Evolutionary conservation across 2,329 filamentous ascomycete genomes (phyloP), one percentile per base, ranked within the genome.

Genomic region (Arthrocladium fulminans): DNA sequence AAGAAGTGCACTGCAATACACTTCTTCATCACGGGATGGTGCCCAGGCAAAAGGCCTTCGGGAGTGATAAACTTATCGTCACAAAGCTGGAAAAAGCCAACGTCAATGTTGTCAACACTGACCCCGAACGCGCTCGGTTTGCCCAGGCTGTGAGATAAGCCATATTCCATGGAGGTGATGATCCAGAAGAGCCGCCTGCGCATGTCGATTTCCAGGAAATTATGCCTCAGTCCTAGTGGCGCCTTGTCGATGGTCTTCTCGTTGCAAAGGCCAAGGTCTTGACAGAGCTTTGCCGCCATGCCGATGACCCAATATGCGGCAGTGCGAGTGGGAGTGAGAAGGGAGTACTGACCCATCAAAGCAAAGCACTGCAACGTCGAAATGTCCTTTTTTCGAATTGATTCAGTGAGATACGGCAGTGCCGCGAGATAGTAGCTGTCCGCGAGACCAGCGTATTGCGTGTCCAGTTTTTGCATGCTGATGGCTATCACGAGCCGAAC

Each of bases 351-450:
- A 1, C 82, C 88, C 57, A 97, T 85, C 13, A 98, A 70, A 2
- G 84, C 77, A 47, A 96, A 81, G 58, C 90, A 96, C 66, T 97
- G 92, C 13, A 97, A 70, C 0, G 92, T 94, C 59, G 83, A 86
- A 24, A 96, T 68, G 63, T 97, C 87, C 73, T 94, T 95, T n/a
- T 84, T 81, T 46, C 83, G 81, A 47, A 97, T 77, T 9, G 94
- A 82, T 2, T 81, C 80, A 64, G 96, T 86, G 52, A 97, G 81
- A 59, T 83, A 83, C 53, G 83, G 81, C 69, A 97, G 81, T 3
- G 90, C 90, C 20, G 89, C 86, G 19, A 96, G 75, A 61, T 96
- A 97, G 68, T 94, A 97, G 62, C 88, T 89, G 66, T 97, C 90
- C 24, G 92, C 90, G 23, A 97, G 72, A 20, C 89, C 89, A n/a